Conservation (phyloP, 345 rosid species). For the Citrus hindsii region DNA sequence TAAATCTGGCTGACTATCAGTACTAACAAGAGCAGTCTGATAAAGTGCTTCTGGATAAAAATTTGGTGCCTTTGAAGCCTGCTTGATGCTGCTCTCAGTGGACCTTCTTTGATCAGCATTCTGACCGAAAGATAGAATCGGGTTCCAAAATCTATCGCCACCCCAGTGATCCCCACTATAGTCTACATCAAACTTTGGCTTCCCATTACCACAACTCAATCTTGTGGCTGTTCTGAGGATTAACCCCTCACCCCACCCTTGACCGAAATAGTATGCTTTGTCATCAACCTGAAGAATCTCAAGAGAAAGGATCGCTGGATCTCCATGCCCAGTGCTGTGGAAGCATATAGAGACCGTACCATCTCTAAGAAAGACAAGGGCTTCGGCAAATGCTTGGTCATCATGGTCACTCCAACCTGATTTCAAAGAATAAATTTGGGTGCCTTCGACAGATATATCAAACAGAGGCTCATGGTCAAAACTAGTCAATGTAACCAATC, state of each 20-base stretch:
- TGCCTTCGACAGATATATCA: conserved; percentile 88
- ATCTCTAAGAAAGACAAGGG: conserved; percentile 59
- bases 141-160: conserved; percentile 95
- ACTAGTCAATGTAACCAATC: conserved; percentile 36
- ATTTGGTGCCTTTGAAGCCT: conserved; percentile 70
- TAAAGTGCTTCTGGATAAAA: conserved; percentile 88
- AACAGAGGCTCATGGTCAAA: conserved; percentile 77
- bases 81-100: conserved; percentile 58
- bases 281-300: conserved; percentile 92
- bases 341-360: conserved; percentile 79
- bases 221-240: conserved; percentile 75
- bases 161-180: conserved; percentile 89
- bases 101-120: conserved; percentile 58
- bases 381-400: conserved; percentile 83
- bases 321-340: conserved; percentile 98
- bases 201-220: conserved; percentile 72
- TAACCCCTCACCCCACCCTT: conserved; percentile 48
- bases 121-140: conserved; percentile 53
- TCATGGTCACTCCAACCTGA: conserved; percentile 87
- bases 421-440: conserved; percentile 68
- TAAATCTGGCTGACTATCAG: conserved; percentile 64
- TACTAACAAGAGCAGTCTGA: conserved; percentile 71
- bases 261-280: conserved; percentile 64
- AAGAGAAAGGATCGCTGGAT: conserved; percentile 77
- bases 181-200: conserved; percentile 67